These are phyloP conservation scores for Deuterostichococcus epilithicus DNA, from an alignment of 139 green algal species.

Conservation along the genomic window DNA sequence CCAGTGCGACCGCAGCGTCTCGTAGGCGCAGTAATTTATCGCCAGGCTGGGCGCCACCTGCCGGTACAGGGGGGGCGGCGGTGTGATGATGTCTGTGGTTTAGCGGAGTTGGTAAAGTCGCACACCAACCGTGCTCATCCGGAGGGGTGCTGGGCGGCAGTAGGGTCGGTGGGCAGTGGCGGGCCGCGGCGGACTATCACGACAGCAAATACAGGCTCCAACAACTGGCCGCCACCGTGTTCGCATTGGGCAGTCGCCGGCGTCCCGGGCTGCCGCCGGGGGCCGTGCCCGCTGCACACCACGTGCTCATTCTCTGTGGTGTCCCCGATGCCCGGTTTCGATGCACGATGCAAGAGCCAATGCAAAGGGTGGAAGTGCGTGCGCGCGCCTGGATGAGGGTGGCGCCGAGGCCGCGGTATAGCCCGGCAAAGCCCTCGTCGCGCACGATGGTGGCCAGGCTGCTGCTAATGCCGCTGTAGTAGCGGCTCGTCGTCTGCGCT, in stretches of 20 bases:
- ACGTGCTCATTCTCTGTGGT: too few species aligned
- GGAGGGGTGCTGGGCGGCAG: too few species aligned
- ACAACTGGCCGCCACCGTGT: too few species aligned
- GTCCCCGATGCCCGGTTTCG: too few species aligned
- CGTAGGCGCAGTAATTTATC: conserved; percentile 91
- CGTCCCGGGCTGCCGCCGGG: too few species aligned
- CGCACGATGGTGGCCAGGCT: conserved; percentile 67
- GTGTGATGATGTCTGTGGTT: background rate
- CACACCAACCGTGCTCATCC: too few species aligned
- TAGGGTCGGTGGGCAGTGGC: too few species aligned
- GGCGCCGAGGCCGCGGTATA: conserved; percentile 89
- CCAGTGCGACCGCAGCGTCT: conserved; percentile 59
- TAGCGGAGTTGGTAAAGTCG: background rate
- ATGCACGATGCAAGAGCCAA: too few species aligned
- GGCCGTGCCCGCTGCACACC: too few species aligned
- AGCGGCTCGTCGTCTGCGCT: conserved; percentile 46
- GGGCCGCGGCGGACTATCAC: too few species aligned
- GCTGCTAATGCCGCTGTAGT: conserved; percentile 69
- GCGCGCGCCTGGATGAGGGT: conserved; percentile 80
- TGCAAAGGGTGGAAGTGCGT: background rate
- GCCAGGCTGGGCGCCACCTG: conserved; percentile 73
- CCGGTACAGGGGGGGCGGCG: background rate
- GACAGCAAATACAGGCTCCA: too few species aligned
- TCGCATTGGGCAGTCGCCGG: too few species aligned
- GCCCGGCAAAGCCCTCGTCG: conserved; percentile 74